These are phyloP conservation scores for Cladobotryum mycophilum DNA, from an alignment of 2,329 filamentous ascomycete genomes.

Conservation along the genomic window DNA sequence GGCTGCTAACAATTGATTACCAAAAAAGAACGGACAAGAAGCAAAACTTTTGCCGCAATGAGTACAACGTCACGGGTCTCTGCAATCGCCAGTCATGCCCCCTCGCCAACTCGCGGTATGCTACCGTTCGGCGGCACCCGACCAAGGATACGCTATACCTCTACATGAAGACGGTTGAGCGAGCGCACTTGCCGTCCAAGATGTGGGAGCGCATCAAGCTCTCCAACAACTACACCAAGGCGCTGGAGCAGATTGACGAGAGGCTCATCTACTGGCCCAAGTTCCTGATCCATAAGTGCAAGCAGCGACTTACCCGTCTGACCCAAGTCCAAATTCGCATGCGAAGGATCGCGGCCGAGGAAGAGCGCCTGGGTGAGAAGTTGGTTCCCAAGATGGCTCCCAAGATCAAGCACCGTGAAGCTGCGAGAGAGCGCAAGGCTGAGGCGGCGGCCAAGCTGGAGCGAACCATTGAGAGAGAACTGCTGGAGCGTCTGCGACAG, in stretches of 20 bases:
- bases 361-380: slow-evolving; percentile 81
- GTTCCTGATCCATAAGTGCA: slow-evolving; percentile 89
- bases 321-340: slow-evolving; percentile 83
- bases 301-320: slow-evolving; percentile 86
- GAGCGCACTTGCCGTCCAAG: slow-evolving; percentile 79
- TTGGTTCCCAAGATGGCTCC: slow-evolving; percentile 84
- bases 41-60: slow-evolving; percentile 93
- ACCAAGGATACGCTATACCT: slow-evolving; percentile 79
- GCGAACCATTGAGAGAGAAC: slow-evolving; percentile 87
- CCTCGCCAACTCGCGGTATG: slow-evolving; percentile 86
- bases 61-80: slow-evolving; percentile 78
- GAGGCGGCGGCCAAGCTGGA: slow-evolving; percentile 88
- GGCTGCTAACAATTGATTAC: slow-evolving; percentile 21
- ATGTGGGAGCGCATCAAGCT: slow-evolving; percentile 93
- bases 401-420: slow-evolving; percentile 75
- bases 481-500: slow-evolving; percentile 83
- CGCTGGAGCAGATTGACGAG: slow-evolving; percentile 80
- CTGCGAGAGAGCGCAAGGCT: slow-evolving; percentile 68
- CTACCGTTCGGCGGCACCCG: slow-evolving; percentile 80
- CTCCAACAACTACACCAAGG: slow-evolving; percentile 83
- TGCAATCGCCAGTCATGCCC: slow-evolving; percentile 87
- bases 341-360: slow-evolving; percentile 78
- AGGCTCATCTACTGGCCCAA: slow-evolving; percentile 91
- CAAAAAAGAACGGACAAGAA: slow-evolving; percentile 65
- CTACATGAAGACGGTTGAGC: slow-evolving; percentile 94